Evolutionary conservation across 2,329 filamentous ascomycete species (phyloP).

Genomic region (Polytolypa hystricis): DNA sequence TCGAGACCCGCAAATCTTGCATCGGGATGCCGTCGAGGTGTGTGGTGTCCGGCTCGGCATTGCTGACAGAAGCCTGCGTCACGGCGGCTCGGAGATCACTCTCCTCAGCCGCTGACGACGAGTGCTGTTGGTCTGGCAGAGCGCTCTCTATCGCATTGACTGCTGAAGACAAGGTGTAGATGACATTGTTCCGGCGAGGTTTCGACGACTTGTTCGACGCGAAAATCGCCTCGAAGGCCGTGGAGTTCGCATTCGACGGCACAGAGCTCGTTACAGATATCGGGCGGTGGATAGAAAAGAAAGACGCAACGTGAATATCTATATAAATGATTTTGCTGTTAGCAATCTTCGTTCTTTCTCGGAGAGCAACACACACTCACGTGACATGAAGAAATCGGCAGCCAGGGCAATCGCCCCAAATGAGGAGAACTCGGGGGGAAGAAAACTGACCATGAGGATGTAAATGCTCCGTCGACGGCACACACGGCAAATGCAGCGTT

Average conservation of each 20-base stretch:
- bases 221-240: constrained; percentile 79
- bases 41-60: constrained; percentile 24
- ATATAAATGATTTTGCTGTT: constrained; percentile 4
- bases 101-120: constrained; percentile 27
- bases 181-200: constrained; percentile 44
- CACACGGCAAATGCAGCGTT: constrained; percentile 36
- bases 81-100: constrained; percentile 24
- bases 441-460: constrained; percentile 35
- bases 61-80: constrained; percentile 18
- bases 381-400: constrained; percentile 7
- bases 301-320: constrained; percentile 83
- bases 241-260: constrained; percentile 58
- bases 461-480: constrained; percentile 38
- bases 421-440: background rate
- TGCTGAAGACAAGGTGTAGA: constrained; percentile 50
- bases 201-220: constrained; percentile 42
- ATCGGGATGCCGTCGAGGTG: constrained; percentile 39
- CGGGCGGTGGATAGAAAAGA: constrained; percentile 92
- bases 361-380: no score
- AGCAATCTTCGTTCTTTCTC: no score
- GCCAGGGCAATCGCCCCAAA: no score
- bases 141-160: constrained; percentile 34
- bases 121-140: constrained; percentile 26
- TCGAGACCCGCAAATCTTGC: constrained; percentile 53
- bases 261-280: constrained; percentile 79